Evolutionary conservation across 192 early-diverging fungal species (phyloP).

Genomic region (Rhizoclosmatium sp.): DNA sequence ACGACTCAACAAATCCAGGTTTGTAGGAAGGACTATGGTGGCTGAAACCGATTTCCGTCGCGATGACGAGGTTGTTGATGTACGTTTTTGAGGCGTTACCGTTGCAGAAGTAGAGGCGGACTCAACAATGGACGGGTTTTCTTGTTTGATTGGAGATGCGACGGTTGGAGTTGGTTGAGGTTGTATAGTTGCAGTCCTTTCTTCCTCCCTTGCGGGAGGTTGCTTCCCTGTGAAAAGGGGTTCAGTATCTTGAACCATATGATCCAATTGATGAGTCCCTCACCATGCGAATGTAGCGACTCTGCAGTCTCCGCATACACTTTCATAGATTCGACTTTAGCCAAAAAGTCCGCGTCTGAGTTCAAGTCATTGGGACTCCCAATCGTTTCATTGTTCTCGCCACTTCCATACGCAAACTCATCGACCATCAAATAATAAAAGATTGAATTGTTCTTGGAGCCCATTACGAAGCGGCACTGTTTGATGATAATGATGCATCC

Average conservation of each 20-base stretch:
- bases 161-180: background rate
- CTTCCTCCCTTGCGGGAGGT: background rate
- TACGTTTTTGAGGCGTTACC: too few species aligned
- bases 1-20: background rate
- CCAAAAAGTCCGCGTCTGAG: background rate
- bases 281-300: background rate
- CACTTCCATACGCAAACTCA: background rate
- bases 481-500: background rate
- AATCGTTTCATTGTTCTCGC: background rate
- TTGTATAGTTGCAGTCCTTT: background rate
- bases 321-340: background rate
- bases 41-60: too few species aligned
- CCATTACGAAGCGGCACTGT: background rate
- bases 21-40: too few species aligned
- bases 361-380: background rate
- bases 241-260: background rate
- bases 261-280: background rate
- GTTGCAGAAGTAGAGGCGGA: too few species aligned
- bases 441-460: background rate
- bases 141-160: too few species aligned
- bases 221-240: background rate
- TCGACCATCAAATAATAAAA: constrained; percentile 5
- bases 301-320: background rate
- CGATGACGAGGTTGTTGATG: too few species aligned
- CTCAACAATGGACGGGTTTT: too few species aligned